A percentile compares a stretch with the other conserved stretches of the same genome.
These are phyloP conservation scores for Chrysopogon serrulatus DNA, from an alignment of 176 grass and related monocot species.

Conservation along the genomic window DNA sequence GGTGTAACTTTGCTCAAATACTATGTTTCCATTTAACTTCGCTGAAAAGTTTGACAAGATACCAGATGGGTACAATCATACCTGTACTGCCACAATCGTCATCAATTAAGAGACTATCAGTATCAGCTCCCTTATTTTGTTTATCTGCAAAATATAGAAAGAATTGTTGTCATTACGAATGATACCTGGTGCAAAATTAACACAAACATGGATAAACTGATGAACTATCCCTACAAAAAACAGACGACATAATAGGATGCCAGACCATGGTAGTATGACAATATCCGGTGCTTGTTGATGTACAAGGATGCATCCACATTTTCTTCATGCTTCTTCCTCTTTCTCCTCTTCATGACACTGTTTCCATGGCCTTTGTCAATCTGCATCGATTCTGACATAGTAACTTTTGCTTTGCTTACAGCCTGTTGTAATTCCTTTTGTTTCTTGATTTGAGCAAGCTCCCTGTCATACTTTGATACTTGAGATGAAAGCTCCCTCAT, in stretches of 20 bases:
- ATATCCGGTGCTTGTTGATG: constrained; percentile 57
- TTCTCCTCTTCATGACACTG: constrained; percentile 72
- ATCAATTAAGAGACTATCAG: constrained; percentile 58
- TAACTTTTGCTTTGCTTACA: constrained; percentile 58
- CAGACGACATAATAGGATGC: constrained; percentile 1
- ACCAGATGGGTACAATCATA: constrained; percentile 19
- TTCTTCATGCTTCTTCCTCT: constrained; percentile 74
- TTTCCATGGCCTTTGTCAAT: constrained; percentile 39
- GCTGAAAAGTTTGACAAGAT: constrained; percentile 10
- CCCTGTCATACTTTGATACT: constrained; percentile 77
- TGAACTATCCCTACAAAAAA: constrained; percentile 9
- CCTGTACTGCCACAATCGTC: constrained; percentile 51
- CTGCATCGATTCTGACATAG: constrained; percentile 44
- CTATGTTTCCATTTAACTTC: neutral
- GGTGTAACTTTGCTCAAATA: neutral
- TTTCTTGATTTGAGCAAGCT: constrained; percentile 61
- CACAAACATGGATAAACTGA: constrained; percentile 3
- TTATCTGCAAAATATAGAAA: constrained; percentile 36
- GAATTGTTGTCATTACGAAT: neutral
- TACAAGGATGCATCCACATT: constrained; percentile 49
- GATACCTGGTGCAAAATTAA: neutral
- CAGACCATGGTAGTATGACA: constrained; percentile 87
- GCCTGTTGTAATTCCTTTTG: constrained; percentile 56
- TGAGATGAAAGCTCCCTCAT: constrained; percentile 74
- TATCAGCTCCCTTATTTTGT: constrained; percentile 50